Percentiles rank a stretch among this genome's conserved stretches.
phyloP scores from a whole-genome alignment of 2,329 filamentous ascomycete species.

The Magnaporthiopsis incrustans region DNA sequence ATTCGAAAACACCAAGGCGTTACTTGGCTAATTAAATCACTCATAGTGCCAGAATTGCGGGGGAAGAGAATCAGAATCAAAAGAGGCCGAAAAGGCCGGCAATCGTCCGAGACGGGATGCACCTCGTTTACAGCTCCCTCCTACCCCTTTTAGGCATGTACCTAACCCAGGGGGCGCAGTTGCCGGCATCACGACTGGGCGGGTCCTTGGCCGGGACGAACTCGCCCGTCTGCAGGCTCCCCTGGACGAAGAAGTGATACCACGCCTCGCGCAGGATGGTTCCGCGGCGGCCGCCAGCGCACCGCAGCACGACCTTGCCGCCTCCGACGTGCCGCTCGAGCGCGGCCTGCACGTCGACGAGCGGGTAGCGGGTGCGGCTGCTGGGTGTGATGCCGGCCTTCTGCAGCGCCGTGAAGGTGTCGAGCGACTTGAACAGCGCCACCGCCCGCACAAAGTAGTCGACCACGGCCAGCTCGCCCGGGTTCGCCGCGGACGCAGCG shows the following conservation, averaged over 20 bases:
- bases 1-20: too few relatives aligned
- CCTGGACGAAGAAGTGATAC: constrained; percentile 46
- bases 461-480: constrained; percentile 32
- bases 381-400: constrained; percentile 28
- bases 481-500: constrained; percentile 25
- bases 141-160: constrained; percentile 30
- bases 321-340: constrained; percentile 35
- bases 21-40: neutral
- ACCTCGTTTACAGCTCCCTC: neutral
- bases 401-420: constrained; percentile 32
- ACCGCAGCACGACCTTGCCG: constrained; percentile 36
- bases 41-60: neutral
- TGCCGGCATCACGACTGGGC: constrained; percentile 28
- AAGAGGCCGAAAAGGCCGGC: neutral
- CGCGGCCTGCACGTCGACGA: constrained; percentile 30
- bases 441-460: constrained; percentile 36
- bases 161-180: constrained; percentile 29
- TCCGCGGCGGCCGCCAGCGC: constrained; percentile 18
- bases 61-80: neutral
- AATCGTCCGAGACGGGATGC: too few relatives aligned
- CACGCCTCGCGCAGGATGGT: constrained; percentile 42
- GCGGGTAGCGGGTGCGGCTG: constrained; percentile 30
- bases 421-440: constrained; percentile 31
- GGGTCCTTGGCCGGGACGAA: constrained; percentile 34
- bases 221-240: constrained; percentile 40